These are phyloP conservation scores for Tagetes erecta DNA, from an alignment of 129 eudicot species.

Conservation along the genomic window DNA sequence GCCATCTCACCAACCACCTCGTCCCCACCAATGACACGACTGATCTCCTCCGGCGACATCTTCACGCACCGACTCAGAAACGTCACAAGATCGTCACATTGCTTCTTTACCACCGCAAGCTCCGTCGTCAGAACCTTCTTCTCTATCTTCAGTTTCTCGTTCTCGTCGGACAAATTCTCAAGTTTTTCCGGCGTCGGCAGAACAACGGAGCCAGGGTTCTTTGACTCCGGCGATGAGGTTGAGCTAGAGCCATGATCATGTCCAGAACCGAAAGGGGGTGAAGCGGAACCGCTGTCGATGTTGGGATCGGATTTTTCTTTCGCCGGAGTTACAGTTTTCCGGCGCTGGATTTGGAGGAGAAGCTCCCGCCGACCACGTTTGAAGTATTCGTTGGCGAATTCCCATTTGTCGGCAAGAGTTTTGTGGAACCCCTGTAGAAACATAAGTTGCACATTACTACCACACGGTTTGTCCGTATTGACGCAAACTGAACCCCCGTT, in stretches of 20 bases:
- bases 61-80: slow-evolving; percentile 41
- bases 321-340: slow-evolving; percentile 42
- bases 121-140: slow-evolving; percentile 53
- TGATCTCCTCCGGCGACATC: slow-evolving; percentile 57
- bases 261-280: slow-evolving; percentile 51
- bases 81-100: slow-evolving; percentile 59
- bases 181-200: slow-evolving; percentile 38
- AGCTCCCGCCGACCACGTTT: slow-evolving; percentile 61
- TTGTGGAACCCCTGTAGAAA: slow-evolving; percentile 78
- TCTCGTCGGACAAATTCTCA: slow-evolving; percentile 51
- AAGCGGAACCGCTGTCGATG: slow-evolving; percentile 10
- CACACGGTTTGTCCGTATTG: slow-evolving; percentile 1
- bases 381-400: slow-evolving; percentile 72
- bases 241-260: slow-evolving; percentile 62
- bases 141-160: slow-evolving; percentile 56
- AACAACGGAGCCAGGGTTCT: slow-evolving; percentile 39
- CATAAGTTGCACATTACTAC: neutral
- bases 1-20: slow-evolving; percentile 30
- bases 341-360: slow-evolving; percentile 60
- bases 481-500: neutral
- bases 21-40: slow-evolving; percentile 42
- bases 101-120: slow-evolving; percentile 58
- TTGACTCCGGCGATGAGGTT: slow-evolving; percentile 60
- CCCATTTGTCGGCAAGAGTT: slow-evolving; percentile 85
- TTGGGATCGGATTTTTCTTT: slow-evolving; percentile 34